Conservation (phyloP, 306 rosid genomes). For the Trichosanthes truncata region DNA sequence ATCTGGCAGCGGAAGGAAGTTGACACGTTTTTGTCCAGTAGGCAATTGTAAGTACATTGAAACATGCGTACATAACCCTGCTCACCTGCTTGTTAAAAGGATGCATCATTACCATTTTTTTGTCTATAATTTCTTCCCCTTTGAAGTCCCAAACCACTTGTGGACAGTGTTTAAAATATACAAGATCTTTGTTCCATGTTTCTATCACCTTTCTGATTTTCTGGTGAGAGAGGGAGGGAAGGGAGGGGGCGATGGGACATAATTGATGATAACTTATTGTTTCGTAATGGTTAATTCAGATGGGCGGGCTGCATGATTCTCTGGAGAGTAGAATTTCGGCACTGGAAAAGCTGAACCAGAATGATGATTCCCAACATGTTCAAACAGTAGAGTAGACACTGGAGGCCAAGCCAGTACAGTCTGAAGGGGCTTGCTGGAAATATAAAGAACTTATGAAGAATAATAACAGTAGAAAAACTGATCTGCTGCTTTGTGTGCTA, state of each 20-base stretch:
- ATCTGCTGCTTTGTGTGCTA: neutral
- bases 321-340: slow-evolving; percentile 64
- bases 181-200: neutral
- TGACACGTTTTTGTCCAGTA: neutral
- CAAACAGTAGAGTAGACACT: slow-evolving; percentile 39
- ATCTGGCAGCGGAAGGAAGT: neutral
- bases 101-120: neutral
- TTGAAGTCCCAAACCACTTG: neutral
- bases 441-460: neutral
- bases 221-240: neutral
- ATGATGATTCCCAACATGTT: slow-evolving; percentile 40
- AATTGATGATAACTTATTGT: neutral
- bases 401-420: neutral
- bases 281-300: slow-evolving; percentile 33
- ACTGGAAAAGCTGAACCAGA: slow-evolving; percentile 57
- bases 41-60: neutral
- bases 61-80: neutral
- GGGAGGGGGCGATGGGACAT: neutral
- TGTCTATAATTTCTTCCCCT: neutral
- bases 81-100: neutral
- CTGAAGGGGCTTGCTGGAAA: neutral
- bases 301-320: slow-evolving; percentile 55
- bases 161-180: neutral
- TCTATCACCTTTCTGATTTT: neutral
- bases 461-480: neutral